Percentiles rank a stretch among this genome's conserved stretches.
Evolutionary conservation across 2,329 filamentous ascomycete species (phyloP).

Genomic region (Scortechinia acanthostroma): DNA sequence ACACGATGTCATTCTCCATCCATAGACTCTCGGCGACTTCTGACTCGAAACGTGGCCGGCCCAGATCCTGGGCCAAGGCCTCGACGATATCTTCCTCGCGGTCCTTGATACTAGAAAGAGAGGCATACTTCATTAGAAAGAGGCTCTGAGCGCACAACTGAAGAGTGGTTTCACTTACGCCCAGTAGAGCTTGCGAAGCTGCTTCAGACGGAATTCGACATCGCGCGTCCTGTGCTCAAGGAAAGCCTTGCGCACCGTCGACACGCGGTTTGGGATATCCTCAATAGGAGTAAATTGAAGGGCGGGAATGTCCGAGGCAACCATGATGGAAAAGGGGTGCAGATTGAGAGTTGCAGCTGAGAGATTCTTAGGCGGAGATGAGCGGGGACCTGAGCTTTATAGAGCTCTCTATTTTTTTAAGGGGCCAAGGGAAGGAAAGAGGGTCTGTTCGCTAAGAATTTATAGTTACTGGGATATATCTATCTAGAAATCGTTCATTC

Average conservation of each 20-base stretch:
- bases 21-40: constrained; percentile 53
- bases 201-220: constrained; percentile 54
- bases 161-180: constrained; percentile 13
- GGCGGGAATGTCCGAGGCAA: constrained; percentile 2
- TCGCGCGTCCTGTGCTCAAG: constrained; percentile 55
- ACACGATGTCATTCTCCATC: constrained; percentile 64
- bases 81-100: constrained; percentile 51
- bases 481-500: too few species aligned
- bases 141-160: too few species aligned
- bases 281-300: constrained; percentile 42
- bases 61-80: constrained; percentile 54
- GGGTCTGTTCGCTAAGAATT: too few species aligned
- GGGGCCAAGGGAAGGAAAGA: too few species aligned
- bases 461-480: too few species aligned
- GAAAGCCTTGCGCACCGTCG: constrained; percentile 45
- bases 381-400: too few species aligned
- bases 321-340: not conserved
- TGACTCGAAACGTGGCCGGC: constrained; percentile 56
- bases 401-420: too few species aligned
- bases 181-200: constrained; percentile 70
- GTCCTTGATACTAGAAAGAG: constrained; percentile 41
- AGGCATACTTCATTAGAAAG: not conserved
- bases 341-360: too few species aligned
- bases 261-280: constrained; percentile 39
- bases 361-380: too few species aligned